Conservation (phyloP, 306 rosid species). For the Morella rubra region DNA sequence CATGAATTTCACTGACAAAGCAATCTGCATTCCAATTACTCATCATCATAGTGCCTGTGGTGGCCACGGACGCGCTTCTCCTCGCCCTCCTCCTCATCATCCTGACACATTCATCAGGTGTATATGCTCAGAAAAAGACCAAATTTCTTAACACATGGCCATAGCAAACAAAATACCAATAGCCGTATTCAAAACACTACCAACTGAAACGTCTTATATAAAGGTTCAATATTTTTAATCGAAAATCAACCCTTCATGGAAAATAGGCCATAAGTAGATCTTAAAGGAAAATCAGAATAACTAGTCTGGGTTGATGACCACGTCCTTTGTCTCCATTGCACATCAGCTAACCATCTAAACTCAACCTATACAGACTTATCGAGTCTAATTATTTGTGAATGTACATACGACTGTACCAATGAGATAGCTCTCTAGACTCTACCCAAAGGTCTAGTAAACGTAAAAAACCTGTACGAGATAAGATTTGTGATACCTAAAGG, state of each 20-base stretch:
- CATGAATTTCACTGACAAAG: constrained; percentile 35
- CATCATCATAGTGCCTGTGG: constrained; percentile 66
- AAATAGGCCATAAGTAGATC: too few relatives aligned
- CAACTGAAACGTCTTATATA: background rate
- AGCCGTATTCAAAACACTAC: background rate
- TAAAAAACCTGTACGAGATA: too few relatives aligned
- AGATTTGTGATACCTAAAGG: too few relatives aligned
- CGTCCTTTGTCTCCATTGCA: background rate
- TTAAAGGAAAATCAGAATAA: background rate
- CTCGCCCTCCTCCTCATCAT: constrained; percentile 52
- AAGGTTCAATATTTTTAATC: too few relatives aligned
- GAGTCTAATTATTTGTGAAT: background rate
- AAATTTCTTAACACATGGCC: background rate
- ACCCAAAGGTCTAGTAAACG: background rate
- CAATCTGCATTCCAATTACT: constrained; percentile 39
- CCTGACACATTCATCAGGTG: constrained; percentile 34
- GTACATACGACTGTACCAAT: background rate
- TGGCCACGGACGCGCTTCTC: constrained; percentile 46
- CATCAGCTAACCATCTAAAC: background rate
- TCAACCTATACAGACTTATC: background rate
- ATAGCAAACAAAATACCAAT: background rate
- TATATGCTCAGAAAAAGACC: constrained; percentile 5
- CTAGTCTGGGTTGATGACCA: background rate
- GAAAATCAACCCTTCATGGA: too few relatives aligned
- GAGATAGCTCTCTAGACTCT: background rate